These are phyloP conservation scores for Penstemon eatonii DNA, from an alignment of 257 asterid species.

Conservation along the genomic window DNA sequence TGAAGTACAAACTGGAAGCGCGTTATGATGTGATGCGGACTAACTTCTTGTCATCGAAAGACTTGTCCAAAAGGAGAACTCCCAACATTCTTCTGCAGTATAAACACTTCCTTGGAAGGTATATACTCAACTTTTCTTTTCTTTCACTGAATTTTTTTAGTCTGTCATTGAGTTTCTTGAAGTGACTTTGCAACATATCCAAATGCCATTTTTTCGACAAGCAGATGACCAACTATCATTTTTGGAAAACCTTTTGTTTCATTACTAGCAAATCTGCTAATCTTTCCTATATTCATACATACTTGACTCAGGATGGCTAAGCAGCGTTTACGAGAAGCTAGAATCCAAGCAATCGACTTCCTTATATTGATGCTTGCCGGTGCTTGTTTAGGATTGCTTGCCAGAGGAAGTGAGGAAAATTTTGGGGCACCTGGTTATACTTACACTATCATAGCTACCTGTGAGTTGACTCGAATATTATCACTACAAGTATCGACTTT, in stretches of 20 bases:
- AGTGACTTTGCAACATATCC: not conserved
- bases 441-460: constrained; percentile 86
- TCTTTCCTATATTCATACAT: not conserved
- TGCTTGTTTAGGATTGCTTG: constrained; percentile 78
- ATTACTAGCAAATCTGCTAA: too few relatives aligned
- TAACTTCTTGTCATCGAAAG: constrained; percentile 61
- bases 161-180: not conserved
- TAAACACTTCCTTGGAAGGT: constrained; percentile 81
- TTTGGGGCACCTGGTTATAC: constrained; percentile 88
- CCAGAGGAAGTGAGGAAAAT: constrained; percentile 69
- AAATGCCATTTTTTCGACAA: not conserved
- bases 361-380: constrained; percentile 91
- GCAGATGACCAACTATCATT: too few relatives aligned
- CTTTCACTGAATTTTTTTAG: not conserved
- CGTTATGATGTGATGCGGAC: constrained; percentile 48
- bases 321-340: constrained; percentile 85
- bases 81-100: constrained; percentile 66
- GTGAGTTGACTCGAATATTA: constrained; percentile 46
- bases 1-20: constrained; percentile 53
- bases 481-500: not conserved
- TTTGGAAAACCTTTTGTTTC: too few relatives aligned
- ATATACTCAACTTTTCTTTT: not conserved
- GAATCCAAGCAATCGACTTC: constrained; percentile 73
- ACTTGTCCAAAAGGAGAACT: constrained; percentile 75
- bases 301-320: constrained; percentile 61